Conservation (phyloP, 192 early-diverging fungal species). For the Anaeromyces robustus region DNA sequence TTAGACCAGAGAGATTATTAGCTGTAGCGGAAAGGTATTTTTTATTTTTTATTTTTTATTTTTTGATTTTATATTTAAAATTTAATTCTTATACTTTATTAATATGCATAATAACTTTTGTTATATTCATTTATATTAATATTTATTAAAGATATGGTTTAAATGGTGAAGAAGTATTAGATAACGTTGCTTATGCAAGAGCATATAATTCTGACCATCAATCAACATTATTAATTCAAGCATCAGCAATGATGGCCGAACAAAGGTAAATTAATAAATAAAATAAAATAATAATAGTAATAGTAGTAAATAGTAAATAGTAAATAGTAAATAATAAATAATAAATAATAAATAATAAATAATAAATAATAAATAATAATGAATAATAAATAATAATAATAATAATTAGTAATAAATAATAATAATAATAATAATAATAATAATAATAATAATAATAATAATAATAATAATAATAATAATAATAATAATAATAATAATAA, state of each 20-base stretch:
- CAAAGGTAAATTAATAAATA: constrained; percentile 20
- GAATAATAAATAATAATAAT: no score
- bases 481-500: no score
- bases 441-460: no score
- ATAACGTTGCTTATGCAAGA: constrained; percentile 86
- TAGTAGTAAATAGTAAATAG: no score
- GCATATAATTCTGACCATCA: constrained; percentile 96
- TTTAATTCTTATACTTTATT: neutral
- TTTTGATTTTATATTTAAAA: neutral
- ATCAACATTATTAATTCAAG: constrained; percentile 63
- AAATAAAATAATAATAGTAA: no score
- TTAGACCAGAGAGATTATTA: constrained; percentile 77
- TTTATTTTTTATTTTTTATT: neutral
- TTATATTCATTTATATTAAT: neutral
- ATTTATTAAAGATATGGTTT: constrained; percentile 27
- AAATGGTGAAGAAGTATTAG: constrained; percentile 70
- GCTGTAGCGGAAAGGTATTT: constrained; percentile 65
- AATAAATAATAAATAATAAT: no score
- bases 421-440: no score
- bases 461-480: no score
- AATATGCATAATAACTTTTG: no score
- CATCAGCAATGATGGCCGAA: constrained; percentile 73
- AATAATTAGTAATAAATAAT: no score
- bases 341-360: no score
- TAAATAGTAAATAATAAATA: no score